phyloP scores from a whole-genome alignment of 225 moss, liverwort and hornwort genomes.

The Pseudoscleropodium purum region DNA sequence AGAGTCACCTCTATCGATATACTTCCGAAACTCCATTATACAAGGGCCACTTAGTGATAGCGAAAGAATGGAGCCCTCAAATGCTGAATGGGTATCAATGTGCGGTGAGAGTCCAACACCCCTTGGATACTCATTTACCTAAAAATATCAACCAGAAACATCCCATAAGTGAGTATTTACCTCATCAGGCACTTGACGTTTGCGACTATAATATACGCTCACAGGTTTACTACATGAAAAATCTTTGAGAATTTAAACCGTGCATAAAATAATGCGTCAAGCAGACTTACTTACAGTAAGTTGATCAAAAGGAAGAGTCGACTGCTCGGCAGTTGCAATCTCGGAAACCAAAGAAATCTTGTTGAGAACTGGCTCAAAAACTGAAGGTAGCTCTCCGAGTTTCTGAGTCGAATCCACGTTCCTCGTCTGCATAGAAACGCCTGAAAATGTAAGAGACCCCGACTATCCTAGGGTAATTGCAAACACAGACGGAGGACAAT shows the following conservation, averaged over 20 bases:
- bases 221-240: neutral
- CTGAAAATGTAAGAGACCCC: neutral
- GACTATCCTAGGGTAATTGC: neutral
- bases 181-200: neutral
- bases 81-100: conserved; percentile 97
- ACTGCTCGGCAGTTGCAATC: conserved; percentile 38
- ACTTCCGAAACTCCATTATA: conserved; percentile 90
- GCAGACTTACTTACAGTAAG: conserved; percentile 72
- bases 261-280: neutral
- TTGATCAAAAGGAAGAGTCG: conserved; percentile 82
- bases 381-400: conserved; percentile 68
- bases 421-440: conserved; percentile 54
- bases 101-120: conserved; percentile 98
- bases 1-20: conserved; percentile 1
- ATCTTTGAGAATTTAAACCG: neutral
- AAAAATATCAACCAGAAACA: conserved; percentile 6
- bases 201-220: neutral
- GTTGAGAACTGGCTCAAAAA: conserved; percentile 45
- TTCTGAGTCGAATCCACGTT: conserved; percentile 78
- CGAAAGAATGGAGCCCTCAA: conserved; percentile 85
- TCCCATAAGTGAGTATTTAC: neutral
- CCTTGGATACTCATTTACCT: conserved; percentile 95
- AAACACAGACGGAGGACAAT: neutral
- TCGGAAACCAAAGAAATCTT: conserved; percentile 56
- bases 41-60: conserved; percentile 85